Percentiles rank a stretch among this genome's conserved stretches.
Conservation (phyloP, 441 rosid species). For the Omphalea diandra region DNA sequence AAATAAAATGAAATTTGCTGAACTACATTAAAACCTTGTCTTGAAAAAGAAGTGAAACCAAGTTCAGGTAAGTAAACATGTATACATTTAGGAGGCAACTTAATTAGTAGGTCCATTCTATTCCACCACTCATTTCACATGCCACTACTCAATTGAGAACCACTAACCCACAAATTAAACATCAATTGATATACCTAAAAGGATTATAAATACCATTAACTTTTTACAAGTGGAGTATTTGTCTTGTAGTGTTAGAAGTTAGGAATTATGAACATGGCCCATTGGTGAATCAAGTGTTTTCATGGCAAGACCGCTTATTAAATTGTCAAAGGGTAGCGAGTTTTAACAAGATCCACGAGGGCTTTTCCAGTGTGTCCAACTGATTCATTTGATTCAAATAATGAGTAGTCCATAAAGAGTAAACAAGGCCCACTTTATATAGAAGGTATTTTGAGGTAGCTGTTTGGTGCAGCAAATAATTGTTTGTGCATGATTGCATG, state of each 20-base stretch:
- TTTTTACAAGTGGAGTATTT: too few relatives aligned
- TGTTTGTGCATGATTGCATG: neutral
- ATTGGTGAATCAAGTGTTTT: too few relatives aligned
- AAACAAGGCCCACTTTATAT: neutral
- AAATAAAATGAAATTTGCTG: neutral
- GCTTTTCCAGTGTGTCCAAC: neutral
- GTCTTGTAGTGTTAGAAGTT: too few relatives aligned
- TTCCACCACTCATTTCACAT: neutral
- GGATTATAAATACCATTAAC: neutral
- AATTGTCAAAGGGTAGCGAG: neutral
- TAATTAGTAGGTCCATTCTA: neutral
- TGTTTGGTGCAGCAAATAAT: conserved; percentile 1
- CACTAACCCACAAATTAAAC: neutral
- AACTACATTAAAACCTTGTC: too few relatives aligned
- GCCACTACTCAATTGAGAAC: neutral
- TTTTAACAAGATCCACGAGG: neutral
- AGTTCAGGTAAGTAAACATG: neutral
- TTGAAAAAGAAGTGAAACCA: neutral
- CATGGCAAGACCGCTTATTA: too few relatives aligned
- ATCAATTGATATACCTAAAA: neutral
- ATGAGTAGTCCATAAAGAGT: neutral
- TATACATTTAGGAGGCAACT: neutral
- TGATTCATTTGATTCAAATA: neutral
- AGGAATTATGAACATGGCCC: too few relatives aligned
- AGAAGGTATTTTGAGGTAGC: neutral